Base-by-base conservation (phyloP, 2,329 filamentous ascomycete species). In the Cladosporium sp. region DNA sequence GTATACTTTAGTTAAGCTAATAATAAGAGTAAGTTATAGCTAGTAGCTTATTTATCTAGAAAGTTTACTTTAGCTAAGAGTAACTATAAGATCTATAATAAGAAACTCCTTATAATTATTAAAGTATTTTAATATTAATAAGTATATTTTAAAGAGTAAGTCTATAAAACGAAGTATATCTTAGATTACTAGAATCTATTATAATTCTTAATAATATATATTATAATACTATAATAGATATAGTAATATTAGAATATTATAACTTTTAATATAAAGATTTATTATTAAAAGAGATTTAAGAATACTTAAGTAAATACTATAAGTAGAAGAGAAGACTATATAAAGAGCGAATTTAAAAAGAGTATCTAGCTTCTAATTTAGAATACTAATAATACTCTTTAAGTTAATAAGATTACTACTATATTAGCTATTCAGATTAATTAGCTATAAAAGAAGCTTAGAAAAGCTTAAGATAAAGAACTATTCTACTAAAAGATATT, bases 51-150 rank as follows among this genome's bases (percentile, higher is more conserved):
- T 42, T 61, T 60, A 40, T 64, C 38, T 39, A 30, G 49, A 17
- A 64, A 62, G 43, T 62, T 64, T 19, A 58, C 43, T 49, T 59
- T 25, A 14, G 47, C 22, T 36, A 59, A 64, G 55, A 15, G 59
- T 42, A 60, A 60, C 55, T 64, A 64, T 20, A 20, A 62, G 22
- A 58, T 60, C 14, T 42, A 63, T 36, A 36, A 64, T 37, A 60
- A 63, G 37, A 58, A 64, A 43, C 55, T 64, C n/a, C 43, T 63
- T 22, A 20, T 17, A 22, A 43, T 43, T 5, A 15, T 43, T 7
- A 11, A 20, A 6, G 19, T 17, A n/a, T 43, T 43, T 43, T 14
- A 22, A 20, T 6, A 43, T 25, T 43, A 14, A 17, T 14, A 22
- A 20, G 12, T 22, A 4, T 43, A 43, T 20, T 17, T 43, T 6